Conservation (phyloP, 2,329 filamentous ascomycete species). For the Beauveria sp. region DNA sequence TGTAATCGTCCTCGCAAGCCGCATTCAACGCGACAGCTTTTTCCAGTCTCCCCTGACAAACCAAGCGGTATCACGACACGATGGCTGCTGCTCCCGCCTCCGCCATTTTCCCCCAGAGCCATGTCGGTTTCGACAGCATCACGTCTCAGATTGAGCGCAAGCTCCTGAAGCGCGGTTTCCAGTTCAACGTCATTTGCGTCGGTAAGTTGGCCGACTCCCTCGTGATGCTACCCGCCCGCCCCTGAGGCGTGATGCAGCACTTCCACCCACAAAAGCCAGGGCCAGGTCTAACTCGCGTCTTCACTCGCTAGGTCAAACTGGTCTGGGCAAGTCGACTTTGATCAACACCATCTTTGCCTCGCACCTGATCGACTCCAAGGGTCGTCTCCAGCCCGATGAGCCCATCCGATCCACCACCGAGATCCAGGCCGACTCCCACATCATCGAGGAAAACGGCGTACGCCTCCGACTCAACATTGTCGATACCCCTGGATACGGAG, state of each 20-base stretch:
- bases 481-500: slow-evolving; percentile 95
- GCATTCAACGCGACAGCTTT: background rate
- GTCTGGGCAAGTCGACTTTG: slow-evolving; percentile 95
- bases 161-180: slow-evolving; percentile 98
- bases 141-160: slow-evolving; percentile 99
- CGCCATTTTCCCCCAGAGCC: slow-evolving; percentile 83
- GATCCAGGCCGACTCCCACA: slow-evolving; percentile 95
- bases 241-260: slow-evolving; percentile 13
- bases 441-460: slow-evolving; percentile 99
- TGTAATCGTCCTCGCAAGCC: background rate
- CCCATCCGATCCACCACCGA: slow-evolving; percentile 92
- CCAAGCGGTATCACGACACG: slow-evolving; percentile 13
- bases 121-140: slow-evolving; percentile 99
- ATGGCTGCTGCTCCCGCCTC: slow-evolving; percentile 59
- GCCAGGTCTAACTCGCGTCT: slow-evolving; percentile 13
- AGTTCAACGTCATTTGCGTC: slow-evolving; percentile 99
- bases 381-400: slow-evolving; percentile 86
- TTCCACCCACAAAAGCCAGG: slow-evolving; percentile 4
- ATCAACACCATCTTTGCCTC: slow-evolving; percentile 99
- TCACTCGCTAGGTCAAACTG: slow-evolving; percentile 71
- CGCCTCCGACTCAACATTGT: slow-evolving; percentile 97
- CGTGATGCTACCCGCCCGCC: background rate
- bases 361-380: slow-evolving; percentile 98
- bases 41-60: background rate
- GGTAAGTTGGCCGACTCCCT: slow-evolving; percentile 51